Base-by-base conservation (phyloP, 2,329 filamentous ascomycete genomes). In the Pyrenophora seminiperda region DNA sequence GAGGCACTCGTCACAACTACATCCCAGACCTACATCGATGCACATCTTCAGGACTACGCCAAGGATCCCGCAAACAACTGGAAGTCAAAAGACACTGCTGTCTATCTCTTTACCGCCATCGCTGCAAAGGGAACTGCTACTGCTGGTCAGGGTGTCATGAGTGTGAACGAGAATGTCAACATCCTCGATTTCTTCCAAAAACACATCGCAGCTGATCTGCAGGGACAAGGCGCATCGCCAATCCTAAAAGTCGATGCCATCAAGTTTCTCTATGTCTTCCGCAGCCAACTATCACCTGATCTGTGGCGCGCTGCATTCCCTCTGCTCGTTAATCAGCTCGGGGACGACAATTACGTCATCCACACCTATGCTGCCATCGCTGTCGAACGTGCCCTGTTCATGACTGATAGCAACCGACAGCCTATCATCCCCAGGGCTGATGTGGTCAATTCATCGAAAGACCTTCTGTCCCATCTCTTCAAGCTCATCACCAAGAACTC, bases 61-160 rank as follows among this genome's bases (percentile, higher is more conserved):
- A 89, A 89, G 73, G 80, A 86, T 54, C 50, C 60, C 14, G 73
- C 76, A 11, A 76, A 81, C 14, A 91, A 96, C 72, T 99, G 94
- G 94, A 96, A 95, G 74, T 87, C 91, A 40, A 99, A 99, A 77
- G 94, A 99, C 68, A 97, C 93, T 0, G 94, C 94, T n/a, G 88
- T 97, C 50, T 97, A 97, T 68, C 84, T 99, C 13, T 99, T 95
- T 79, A 86, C 94, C 30, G 91, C 94, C 4, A 91, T 97, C 62
- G 94, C 94, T 13, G 91, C 92, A 32, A 96, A 96, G 77, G 94
- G 94, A 45, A 83, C 86, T 24, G 86, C 93, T 24, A 97, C 94
- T 3, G 83, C 91, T 6, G 89, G 86, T 0, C 90, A 96, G 63
- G 94, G 95, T 73, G 90, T 97, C 45, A 91, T 92, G 72, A 91